Evolutionary conservation across 192 early-diverging fungal genomes (phyloP).

Genomic region (Helicostylum pulchrum): DNA sequence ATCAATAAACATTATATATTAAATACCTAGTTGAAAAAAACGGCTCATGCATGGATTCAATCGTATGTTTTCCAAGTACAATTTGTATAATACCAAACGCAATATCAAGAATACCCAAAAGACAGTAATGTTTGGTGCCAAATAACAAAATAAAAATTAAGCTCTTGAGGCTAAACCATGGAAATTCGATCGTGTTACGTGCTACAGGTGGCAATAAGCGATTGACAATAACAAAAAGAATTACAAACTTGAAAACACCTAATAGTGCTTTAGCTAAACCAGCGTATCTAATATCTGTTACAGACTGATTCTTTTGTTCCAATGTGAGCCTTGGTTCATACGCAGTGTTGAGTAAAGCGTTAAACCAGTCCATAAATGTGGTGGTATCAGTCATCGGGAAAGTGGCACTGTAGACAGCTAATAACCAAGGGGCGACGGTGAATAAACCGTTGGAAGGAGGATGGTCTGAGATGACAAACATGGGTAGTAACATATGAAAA

Average conservation of each 20-base stretch:
- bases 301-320: not conserved
- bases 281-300: not conserved
- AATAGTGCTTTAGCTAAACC: not conserved
- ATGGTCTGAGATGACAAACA: not conserved
- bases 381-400: not conserved
- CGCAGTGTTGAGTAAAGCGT: not conserved
- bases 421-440: not conserved
- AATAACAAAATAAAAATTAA: not conserved
- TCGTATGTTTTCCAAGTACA: slow-evolving; percentile 3
- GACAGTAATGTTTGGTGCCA: slow-evolving; percentile 6
- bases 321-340: not conserved
- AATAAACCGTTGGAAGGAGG: not conserved
- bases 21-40: slow-evolving; percentile 1
- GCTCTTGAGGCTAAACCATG: slow-evolving; percentile 1
- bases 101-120: slow-evolving; percentile 12
- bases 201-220: not conserved
- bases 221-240: not conserved
- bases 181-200: not conserved
- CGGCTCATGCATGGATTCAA: slow-evolving; percentile 13
- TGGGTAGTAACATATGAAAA: not conserved
- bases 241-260: not conserved
- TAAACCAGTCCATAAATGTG: not conserved
- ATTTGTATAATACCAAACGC: slow-evolving; percentile 1
- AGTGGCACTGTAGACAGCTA: not conserved
- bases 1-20: not conserved